Conservation (phyloP, 257 asterid genomes). For the Capsicum pubescens region DNA sequence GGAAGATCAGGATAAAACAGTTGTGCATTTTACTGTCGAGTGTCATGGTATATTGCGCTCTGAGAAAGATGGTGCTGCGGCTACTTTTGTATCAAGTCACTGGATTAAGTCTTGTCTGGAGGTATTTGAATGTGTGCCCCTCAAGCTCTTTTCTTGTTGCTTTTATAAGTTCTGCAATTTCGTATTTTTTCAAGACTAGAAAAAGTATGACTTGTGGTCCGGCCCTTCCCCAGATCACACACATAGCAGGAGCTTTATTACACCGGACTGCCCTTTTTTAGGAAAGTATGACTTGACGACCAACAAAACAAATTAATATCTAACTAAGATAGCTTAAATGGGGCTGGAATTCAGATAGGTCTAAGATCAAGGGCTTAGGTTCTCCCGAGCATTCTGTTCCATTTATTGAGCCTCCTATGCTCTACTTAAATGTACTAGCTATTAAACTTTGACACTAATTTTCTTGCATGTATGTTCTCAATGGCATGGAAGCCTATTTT, state of each 20-base stretch:
- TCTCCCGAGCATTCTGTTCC: background rate
- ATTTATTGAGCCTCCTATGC: constrained; percentile 18
- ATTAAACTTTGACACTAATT: background rate
- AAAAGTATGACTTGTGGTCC: background rate
- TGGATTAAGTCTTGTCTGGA: constrained; percentile 86
- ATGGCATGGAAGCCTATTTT: background rate
- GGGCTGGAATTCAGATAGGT: background rate
- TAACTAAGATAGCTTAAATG: constrained; percentile 3
- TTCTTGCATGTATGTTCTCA: background rate
- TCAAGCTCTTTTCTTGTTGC: constrained; percentile 21
- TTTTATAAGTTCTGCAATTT: constrained; percentile 1
- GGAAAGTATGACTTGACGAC: background rate
- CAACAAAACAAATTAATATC: background rate
- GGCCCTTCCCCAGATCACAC: too few species aligned
- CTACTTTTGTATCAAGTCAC: constrained; percentile 75
- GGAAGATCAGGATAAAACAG: constrained; percentile 55
- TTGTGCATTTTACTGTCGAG: constrained; percentile 71
- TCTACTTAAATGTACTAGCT: background rate
- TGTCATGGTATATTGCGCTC: constrained; percentile 67
- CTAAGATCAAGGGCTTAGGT: background rate
- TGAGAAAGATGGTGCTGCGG: constrained; percentile 39
- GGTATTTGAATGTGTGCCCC: constrained; percentile 50
- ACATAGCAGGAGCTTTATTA: too few species aligned
- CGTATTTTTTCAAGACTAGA: background rate
- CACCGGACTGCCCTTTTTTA: too few species aligned